phyloP scores from a whole-genome alignment of 352 stramenopile species.

The Phytopythium montanum region DNA sequence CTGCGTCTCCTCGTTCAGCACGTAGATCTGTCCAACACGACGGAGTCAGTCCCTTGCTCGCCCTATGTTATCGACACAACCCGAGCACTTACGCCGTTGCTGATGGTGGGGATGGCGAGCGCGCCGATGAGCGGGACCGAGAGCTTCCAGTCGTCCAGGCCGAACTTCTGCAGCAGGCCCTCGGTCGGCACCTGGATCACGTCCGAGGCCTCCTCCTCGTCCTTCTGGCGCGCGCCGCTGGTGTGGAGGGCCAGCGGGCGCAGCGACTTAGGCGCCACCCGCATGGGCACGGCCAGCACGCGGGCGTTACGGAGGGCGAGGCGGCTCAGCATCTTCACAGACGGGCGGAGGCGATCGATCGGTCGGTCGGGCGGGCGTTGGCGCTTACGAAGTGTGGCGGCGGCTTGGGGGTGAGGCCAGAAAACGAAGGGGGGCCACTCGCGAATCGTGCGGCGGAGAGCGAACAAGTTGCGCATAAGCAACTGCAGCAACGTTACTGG shows the following conservation, averaged over 20 bases:
- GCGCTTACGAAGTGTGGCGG: slow-evolving; percentile 5
- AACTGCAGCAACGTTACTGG: not conserved
- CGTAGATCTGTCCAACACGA: slow-evolving; percentile 48
- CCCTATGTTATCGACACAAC: too few species aligned
- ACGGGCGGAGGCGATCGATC: not conserved
- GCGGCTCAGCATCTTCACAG: slow-evolving; percentile 65
- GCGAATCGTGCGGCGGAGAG: slow-evolving; percentile 4
- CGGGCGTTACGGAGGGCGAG: slow-evolving; percentile 61
- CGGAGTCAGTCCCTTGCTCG: not conserved
- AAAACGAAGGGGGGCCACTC: slow-evolving; percentile 3
- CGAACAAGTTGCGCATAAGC: slow-evolving; percentile 1
- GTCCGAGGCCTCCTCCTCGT: slow-evolving; percentile 47
- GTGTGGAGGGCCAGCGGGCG: slow-evolving; percentile 56
- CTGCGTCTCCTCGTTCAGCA: slow-evolving; percentile 85
- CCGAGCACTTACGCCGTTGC: slow-evolving; percentile 61
- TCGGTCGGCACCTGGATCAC: slow-evolving; percentile 36
- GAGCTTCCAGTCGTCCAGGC: slow-evolving; percentile 85
- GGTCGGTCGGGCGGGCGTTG: not conserved
- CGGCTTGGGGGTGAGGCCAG: too few species aligned
- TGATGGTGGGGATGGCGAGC: slow-evolving; percentile 69
- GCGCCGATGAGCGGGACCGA: slow-evolving; percentile 67
- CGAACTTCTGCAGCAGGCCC: slow-evolving; percentile 57
- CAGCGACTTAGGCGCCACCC: slow-evolving; percentile 33
- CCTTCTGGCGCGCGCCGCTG: slow-evolving; percentile 42
- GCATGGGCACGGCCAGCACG: slow-evolving; percentile 46